These are phyloP conservation scores for Metarhizium anisopliae DNA, from an alignment of 2,329 filamentous ascomycete species.

Conservation along the genomic window DNA sequence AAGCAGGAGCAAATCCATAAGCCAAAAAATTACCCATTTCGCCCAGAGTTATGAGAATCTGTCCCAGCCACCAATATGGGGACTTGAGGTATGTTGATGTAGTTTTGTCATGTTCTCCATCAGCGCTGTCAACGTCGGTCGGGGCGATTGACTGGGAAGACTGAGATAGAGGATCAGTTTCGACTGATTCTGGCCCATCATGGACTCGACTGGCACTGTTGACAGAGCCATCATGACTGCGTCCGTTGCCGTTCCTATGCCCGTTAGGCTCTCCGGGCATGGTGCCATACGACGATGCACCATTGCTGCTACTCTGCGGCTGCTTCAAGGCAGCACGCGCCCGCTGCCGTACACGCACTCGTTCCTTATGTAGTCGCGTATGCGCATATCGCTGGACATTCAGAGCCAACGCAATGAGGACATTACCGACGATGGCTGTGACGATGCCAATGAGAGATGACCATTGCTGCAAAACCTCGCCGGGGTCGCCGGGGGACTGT, in stretches of 20 bases:
- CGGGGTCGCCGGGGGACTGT: constrained; percentile 22
- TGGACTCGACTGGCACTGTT: constrained; percentile 18
- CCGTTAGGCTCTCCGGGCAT: constrained; percentile 13
- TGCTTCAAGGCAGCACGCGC: constrained; percentile 45
- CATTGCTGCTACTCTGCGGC: constrained; percentile 21
- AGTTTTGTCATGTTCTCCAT: constrained; percentile 23
- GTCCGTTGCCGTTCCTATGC: constrained; percentile 10
- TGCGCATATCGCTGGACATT: constrained; percentile 97
- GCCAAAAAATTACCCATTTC: constrained; percentile 95
- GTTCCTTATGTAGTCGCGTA: constrained; percentile 68
- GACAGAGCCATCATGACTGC: constrained; percentile 20
- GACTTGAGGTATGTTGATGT: constrained; percentile 74
- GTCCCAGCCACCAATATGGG: constrained; percentile 93
- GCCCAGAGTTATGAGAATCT: constrained; percentile 84
- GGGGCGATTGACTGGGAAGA: constrained; percentile 35
- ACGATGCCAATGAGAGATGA: constrained; percentile 91
- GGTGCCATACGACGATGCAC: constrained; percentile 27
- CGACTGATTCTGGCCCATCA: constrained; percentile 21
- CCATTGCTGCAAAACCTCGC: constrained; percentile 58
- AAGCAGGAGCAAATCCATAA: constrained; percentile 94
- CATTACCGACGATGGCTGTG: constrained; percentile 84
- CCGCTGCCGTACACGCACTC: constrained; percentile 45
- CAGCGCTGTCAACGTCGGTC: constrained; percentile 15
- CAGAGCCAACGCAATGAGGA: constrained; percentile 88
- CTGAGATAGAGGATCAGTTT: constrained; percentile 42